Base-by-base conservation (phyloP, 2,329 filamentous ascomycete genomes). In the Chaetoscypha palmicola region DNA sequence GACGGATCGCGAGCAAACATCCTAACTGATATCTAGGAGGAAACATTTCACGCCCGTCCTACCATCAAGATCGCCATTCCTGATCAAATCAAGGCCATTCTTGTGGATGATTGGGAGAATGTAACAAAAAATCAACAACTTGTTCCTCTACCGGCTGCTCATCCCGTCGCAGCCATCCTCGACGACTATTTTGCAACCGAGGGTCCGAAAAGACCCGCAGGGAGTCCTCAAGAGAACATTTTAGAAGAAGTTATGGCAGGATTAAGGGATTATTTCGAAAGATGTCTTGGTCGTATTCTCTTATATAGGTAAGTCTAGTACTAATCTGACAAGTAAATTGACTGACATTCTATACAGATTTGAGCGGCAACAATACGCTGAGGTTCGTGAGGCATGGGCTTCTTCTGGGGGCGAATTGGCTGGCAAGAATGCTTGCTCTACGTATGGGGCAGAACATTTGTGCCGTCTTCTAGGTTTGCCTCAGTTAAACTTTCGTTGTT, bases 31-130 rank as follows among this genome's bases (percentile, higher is more conserved):
- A n/a, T 46, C 20, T 65, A 97, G 90, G 92, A 97, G 69, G 92
- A 97, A 49, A 71, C 76, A 3, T 98, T 95, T 62, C 79, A 89
- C 60, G 74, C 76, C 50, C 81, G 89, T 46, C 90, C 91, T 16
- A 87, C 88, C 14, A 83, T 98, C 58, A 86, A 88, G 57, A 76
- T 98, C 32, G 75, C 82, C 38, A 81, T 97, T 52, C 89, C 92
- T 0, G 92, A 97, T 61, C 79, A 85, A 53, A 74, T 98, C 53
- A 96, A 97, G 69, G 87, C 86, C 12, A 76, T 94, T 50, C 78
- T 98, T 2, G 92, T 98, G 17, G 92, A 98, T 62, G 92, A 98
- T 64, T 98, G 92, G 92, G 92, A 98, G 65, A 94, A 96, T 58
- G 81, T 98, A 49, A 98, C 92, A 45, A 97, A 96, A 68, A 92